Percentiles rank a stretch among this genome's conserved stretches.
phyloP scores from a whole-genome alignment of 2,329 filamentous ascomycete species.

The Leptographium lundbergii region DNA sequence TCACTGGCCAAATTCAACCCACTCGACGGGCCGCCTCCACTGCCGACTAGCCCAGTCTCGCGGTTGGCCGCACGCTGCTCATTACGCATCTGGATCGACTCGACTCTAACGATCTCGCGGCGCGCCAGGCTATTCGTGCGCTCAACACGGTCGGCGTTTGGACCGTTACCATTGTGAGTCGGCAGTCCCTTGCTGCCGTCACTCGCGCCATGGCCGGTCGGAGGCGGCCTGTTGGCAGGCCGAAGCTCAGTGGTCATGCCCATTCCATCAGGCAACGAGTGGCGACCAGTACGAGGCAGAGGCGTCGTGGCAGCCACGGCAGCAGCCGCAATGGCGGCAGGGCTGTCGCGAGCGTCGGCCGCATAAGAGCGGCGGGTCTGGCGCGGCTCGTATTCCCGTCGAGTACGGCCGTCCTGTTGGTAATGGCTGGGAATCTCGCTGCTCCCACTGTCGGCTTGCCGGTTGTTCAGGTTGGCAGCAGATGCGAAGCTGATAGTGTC shows the following conservation, averaged over 20 bases:
- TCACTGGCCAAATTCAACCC: neutral
- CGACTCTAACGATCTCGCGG: constrained; percentile 38
- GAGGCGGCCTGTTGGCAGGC: constrained; percentile 19
- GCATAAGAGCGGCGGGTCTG: constrained; percentile 26
- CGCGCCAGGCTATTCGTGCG: constrained; percentile 36
- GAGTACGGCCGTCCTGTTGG: neutral
- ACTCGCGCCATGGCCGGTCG: neutral
- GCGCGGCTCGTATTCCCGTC: constrained; percentile 25
- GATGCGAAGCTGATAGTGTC: constrained; percentile 13
- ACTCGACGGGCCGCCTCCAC: neutral
- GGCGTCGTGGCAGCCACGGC: neutral
- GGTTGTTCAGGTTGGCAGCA: constrained; percentile 7
- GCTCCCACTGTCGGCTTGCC: constrained; percentile 8
- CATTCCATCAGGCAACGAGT: constrained; percentile 20
- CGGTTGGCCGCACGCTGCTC: constrained; percentile 32
- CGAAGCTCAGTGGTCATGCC: constrained; percentile 21
- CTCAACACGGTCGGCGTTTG: constrained; percentile 24
- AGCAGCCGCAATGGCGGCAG: constrained; percentile 1
- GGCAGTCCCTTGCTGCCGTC: neutral
- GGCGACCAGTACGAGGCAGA: constrained; percentile 16
- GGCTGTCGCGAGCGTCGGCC: constrained; percentile 16
- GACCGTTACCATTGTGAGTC: neutral
- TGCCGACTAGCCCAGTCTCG: constrained; percentile 18
- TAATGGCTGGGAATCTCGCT: neutral
- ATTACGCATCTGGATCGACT: constrained; percentile 37